Evolutionary conservation across 495 filamentous ascomycete genomes (phyloP).

Genomic region (Xylaria palmicola): DNA sequence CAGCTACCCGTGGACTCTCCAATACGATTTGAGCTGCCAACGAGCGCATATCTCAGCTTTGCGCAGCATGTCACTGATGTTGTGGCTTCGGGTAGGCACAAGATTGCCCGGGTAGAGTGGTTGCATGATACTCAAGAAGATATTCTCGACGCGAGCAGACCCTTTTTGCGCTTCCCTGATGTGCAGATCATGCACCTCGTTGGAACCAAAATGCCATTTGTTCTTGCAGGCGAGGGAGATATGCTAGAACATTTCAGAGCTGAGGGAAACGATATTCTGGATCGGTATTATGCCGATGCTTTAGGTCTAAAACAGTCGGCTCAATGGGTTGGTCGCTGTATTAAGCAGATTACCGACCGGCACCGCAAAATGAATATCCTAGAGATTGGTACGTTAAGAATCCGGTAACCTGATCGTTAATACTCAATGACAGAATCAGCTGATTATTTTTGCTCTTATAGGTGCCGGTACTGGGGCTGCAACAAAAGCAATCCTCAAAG

Average conservation of each 20-base stretch:
- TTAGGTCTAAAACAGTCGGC: conserved; percentile 9
- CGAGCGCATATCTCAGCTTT: conserved; percentile 15
- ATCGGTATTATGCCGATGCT: conserved; percentile 32
- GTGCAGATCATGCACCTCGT: conserved; percentile 20
- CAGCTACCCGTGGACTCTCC: conserved; percentile 15
- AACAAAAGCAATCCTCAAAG: conserved; percentile 32
- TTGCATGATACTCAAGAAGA: conserved; percentile 32
- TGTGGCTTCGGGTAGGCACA: conserved; percentile 12
- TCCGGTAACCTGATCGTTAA: too few relatives aligned
- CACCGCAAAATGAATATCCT: conserved; percentile 35
- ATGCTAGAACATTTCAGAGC: conserved; percentile 38
- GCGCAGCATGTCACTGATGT: background rate
- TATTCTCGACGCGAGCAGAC: conserved; percentile 15
- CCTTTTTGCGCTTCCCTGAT: conserved; percentile 14
- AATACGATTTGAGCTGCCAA: background rate
- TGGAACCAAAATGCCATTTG: conserved; percentile 32
- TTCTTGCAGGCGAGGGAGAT: conserved; percentile 32
- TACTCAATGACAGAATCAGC: too few relatives aligned
- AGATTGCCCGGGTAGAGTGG: conserved; percentile 28
- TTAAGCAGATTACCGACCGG: conserved; percentile 38
- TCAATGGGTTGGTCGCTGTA: conserved; percentile 3
- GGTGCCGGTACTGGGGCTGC: conserved; percentile 44
- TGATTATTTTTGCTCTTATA: too few relatives aligned
- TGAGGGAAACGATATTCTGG: conserved; percentile 35
- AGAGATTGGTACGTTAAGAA: conserved; percentile 24